Evolutionary conservation across 169 alveolate species (phyloP).

Genomic region (Hepatocystis sp.): DNA sequence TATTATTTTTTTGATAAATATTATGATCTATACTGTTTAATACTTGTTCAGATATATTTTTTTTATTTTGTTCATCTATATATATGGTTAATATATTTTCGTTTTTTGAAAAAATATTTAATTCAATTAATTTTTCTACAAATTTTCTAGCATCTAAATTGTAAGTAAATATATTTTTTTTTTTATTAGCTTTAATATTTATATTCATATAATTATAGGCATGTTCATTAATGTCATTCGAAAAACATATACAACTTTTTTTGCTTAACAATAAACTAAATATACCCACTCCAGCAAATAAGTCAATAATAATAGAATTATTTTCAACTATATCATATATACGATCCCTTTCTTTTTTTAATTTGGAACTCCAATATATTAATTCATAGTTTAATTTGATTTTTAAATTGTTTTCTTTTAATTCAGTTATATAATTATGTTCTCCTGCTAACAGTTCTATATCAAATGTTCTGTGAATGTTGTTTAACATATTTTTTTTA

Average conservation of each 20-base stretch:
- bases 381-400: constrained; percentile 84
- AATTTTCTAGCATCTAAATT: constrained; percentile 89
- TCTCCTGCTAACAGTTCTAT: constrained; percentile 93
- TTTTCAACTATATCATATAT: constrained; percentile 34
- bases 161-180: constrained; percentile 78
- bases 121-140: constrained; percentile 30
- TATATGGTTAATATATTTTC: neutral
- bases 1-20: neutral
- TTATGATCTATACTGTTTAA: neutral
- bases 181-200: constrained; percentile 87
- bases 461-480: constrained; percentile 89
- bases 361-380: constrained; percentile 91
- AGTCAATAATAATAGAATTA: constrained; percentile 82
- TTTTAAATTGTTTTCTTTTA: constrained; percentile 81
- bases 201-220: constrained; percentile 86
- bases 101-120: constrained; percentile 18
- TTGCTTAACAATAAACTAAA: constrained; percentile 89
- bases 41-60: constrained; percentile 26
- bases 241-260: constrained; percentile 89
- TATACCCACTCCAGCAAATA: constrained; percentile 94
- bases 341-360: constrained; percentile 78
- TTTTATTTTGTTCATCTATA: constrained; percentile 23
- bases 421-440: constrained; percentile 85
- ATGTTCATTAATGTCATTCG: constrained; percentile 90
- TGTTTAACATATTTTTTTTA: constrained; percentile 88